phyloP scores from a whole-genome alignment of 1,284 basidiomycete species.

The Malassezia caprae region DNA sequence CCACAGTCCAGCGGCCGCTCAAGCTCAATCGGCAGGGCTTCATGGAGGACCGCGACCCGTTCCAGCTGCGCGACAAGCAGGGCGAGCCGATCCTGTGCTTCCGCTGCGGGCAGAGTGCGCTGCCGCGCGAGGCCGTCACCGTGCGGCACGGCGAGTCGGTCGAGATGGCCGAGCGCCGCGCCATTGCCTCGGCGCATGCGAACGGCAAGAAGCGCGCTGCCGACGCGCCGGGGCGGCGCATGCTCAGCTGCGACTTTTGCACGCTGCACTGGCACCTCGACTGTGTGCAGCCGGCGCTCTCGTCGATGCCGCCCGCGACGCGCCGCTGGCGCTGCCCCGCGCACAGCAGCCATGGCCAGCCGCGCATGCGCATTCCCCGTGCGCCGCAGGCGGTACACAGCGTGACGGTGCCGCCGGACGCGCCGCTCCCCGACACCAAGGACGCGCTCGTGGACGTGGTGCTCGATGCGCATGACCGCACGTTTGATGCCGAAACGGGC shows the following conservation, averaged over 20 bases:
- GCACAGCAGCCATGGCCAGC: conserved; percentile 68
- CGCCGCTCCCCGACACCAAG: conserved; percentile 59
- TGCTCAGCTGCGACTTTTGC: conserved; percentile 93
- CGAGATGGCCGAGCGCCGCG: conserved; percentile 5
- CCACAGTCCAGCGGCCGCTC: conserved; percentile 53
- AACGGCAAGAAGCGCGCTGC: not conserved
- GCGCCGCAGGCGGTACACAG: conserved; percentile 18
- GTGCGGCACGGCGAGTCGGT: conserved; percentile 3
- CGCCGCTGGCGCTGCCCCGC: conserved; percentile 99
- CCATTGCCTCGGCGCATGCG: not conserved
- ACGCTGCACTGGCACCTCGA: conserved; percentile 91
- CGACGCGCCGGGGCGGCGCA: conserved; percentile 50
- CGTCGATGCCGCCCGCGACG: conserved; percentile 70
- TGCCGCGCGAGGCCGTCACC: conserved; percentile 50
- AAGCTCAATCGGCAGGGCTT: conserved; percentile 60
- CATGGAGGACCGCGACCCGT: conserved; percentile 80
- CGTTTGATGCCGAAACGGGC: conserved; percentile 30
- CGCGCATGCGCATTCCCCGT: conserved; percentile 29
- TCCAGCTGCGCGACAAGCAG: conserved; percentile 74
- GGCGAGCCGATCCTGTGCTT: conserved; percentile 75
- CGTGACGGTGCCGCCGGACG: conserved; percentile 37
- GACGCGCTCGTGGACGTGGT: conserved; percentile 67
- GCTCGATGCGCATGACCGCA: conserved; percentile 52
- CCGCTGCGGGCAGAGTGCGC: conserved; percentile 69
- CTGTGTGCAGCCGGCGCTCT: conserved; percentile 81